Conservation (phyloP, 495 filamentous ascomycete genomes). For the Thermothielavioides terrestris region DNA sequence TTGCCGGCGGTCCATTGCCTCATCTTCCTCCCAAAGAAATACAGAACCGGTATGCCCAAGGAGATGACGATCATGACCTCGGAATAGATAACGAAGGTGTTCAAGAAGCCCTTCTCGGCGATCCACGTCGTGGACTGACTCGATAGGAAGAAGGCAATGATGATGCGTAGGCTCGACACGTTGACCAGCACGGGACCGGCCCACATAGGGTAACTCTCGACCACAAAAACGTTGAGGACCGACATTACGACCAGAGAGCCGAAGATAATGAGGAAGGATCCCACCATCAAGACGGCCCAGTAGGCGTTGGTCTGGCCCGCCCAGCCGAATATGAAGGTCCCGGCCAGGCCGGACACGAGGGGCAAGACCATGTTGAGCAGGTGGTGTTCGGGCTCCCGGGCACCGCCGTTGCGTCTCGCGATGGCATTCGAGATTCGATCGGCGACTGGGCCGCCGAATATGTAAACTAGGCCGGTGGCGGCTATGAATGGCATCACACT, state of each 20-base stretch:
- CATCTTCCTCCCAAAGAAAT: conserved; percentile 17
- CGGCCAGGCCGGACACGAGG: conserved; percentile 13
- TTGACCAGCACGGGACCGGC: conserved; percentile 25
- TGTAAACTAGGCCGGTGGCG: conserved; percentile 16
- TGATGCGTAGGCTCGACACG: conserved; percentile 19
- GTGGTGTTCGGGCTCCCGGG: conserved; percentile 21
- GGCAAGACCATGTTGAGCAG: conserved; percentile 17
- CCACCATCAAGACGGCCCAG: conserved; percentile 15
- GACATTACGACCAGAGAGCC: conserved; percentile 15
- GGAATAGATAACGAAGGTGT: conserved; percentile 17
- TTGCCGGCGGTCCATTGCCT: conserved; percentile 12
- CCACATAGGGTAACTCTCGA: conserved; percentile 25
- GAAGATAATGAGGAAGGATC: conserved; percentile 14
- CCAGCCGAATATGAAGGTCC: conserved; percentile 19
- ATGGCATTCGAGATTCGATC: conserved; percentile 18
- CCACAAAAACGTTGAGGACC: conserved; percentile 18
- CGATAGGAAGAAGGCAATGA: conserved; percentile 20
- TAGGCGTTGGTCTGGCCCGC: conserved; percentile 14
- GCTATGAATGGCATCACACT: conserved; percentile 16
- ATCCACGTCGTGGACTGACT: conserved; percentile 17
- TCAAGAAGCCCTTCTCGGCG: conserved; percentile 13
- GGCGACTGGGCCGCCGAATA: conserved; percentile 17
- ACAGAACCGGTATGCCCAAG: conserved; percentile 17
- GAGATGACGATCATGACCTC: conserved; percentile 19
- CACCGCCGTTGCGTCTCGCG: conserved; percentile 13